These are phyloP conservation scores for Heracleum sosnowskyi DNA, from an alignment of 129 eudicot species.

Conservation along the genomic window DNA sequence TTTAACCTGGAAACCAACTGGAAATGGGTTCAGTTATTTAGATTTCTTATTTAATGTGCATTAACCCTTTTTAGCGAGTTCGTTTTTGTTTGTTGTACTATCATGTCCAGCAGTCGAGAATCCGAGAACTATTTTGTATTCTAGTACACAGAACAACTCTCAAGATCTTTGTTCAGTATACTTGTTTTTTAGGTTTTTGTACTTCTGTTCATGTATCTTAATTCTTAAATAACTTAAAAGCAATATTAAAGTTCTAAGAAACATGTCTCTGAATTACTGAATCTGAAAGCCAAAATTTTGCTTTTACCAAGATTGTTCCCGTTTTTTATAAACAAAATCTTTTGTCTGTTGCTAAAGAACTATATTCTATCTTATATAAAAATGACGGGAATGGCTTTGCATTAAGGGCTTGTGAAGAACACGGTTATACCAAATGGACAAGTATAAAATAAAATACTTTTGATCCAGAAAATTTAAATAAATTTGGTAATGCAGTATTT, in stretches of 20 bases:
- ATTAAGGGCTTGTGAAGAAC: too few species aligned
- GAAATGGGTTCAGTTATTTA: constrained; percentile 9
- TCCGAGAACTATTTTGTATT: background rate
- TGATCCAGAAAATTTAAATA: too few species aligned
- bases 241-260: background rate
- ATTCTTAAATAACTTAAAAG: background rate
- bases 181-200: background rate
- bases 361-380: too few species aligned
- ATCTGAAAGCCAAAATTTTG: too few species aligned
- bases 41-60: constrained; percentile 7
- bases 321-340: too few species aligned
- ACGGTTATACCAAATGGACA: too few species aligned
- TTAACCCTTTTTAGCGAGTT: background rate
- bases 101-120: constrained; percentile 9
- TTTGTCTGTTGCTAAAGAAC: too few species aligned
- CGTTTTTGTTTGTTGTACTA: background rate
- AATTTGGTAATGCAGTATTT: too few species aligned
- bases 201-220: background rate
- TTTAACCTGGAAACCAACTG: constrained; percentile 22
- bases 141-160: background rate
- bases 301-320: background rate
- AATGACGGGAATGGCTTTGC: too few species aligned
- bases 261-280: too few species aligned
- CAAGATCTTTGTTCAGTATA: constrained; percentile 14
- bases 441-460: too few species aligned